These are phyloP conservation scores for Metarhizium anisopliae DNA, from an alignment of 2,329 filamentous ascomycete genomes.

Conservation along the genomic window DNA sequence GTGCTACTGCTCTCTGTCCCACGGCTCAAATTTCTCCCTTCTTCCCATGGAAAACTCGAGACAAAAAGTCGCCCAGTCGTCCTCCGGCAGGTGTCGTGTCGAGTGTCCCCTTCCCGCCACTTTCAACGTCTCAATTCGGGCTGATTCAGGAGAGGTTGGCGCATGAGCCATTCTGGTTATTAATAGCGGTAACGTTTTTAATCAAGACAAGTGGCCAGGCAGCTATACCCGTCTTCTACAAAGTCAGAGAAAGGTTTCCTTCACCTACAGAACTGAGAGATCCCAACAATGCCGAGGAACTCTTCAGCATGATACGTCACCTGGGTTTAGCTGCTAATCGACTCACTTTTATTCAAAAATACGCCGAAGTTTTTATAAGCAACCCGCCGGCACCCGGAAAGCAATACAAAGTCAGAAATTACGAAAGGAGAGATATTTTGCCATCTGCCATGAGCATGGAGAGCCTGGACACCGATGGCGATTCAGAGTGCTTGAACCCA, in stretches of 20 bases:
- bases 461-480: not conserved
- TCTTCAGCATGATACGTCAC: conserved; percentile 55
- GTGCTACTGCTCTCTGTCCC: not conserved
- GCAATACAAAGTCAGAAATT: conserved; percentile 44
- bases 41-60: conserved; percentile 15
- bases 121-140: conserved; percentile 57
- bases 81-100: conserved; percentile 39
- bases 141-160: conserved; percentile 77
- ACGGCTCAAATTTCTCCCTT: conserved; percentile 20
- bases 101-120: conserved; percentile 56
- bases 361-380: conserved; percentile 61
- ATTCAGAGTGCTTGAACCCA: not conserved
- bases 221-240: conserved; percentile 68
- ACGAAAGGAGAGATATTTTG: conserved; percentile 29
- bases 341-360: conserved; percentile 56
- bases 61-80: conserved; percentile 17
- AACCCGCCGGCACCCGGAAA: conserved; percentile 50
- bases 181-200: conserved; percentile 76
- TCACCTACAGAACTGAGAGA: conserved; percentile 53
- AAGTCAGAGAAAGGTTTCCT: conserved; percentile 59
- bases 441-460: not conserved
- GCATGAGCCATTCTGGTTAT: conserved; percentile 66
- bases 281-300: conserved; percentile 36
- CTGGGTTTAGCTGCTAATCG: conserved; percentile 65
- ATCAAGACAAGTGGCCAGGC: conserved; percentile 68